phyloP scores from a whole-genome alignment of 306 rosid genomes.

The Geum urbanum region DNA sequence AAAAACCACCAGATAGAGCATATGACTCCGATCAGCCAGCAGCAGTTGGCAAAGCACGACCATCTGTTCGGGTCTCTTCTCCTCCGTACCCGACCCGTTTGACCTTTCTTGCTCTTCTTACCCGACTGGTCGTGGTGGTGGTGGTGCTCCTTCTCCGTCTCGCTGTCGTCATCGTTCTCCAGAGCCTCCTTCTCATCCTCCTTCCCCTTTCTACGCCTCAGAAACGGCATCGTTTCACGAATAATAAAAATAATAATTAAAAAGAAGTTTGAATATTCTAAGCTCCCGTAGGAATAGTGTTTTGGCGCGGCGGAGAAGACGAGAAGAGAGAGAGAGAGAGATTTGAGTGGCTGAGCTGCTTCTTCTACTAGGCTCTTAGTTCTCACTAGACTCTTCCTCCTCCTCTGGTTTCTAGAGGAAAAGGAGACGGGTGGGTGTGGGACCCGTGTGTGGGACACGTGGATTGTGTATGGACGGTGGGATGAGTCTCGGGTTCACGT shows the following conservation, averaged over 20 bases:
- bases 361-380: background rate
- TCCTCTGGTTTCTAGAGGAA: too few relatives aligned
- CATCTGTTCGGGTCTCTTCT: conserved; percentile 16
- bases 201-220: conserved; percentile 51
- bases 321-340: background rate
- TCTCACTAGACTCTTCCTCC: too few relatives aligned
- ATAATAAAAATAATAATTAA: too few relatives aligned
- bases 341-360: background rate
- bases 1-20: conserved; percentile 76
- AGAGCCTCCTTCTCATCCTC: background rate
- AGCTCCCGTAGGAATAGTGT: background rate
- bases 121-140: background rate
- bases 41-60: conserved; percentile 63
- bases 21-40: conserved; percentile 64
- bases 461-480: too few relatives aligned
- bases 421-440: too few relatives aligned
- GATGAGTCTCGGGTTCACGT: too few relatives aligned
- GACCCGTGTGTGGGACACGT: too few relatives aligned
- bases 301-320: too few relatives aligned
- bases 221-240: conserved; percentile 47
- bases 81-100: background rate
- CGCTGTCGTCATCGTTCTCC: conserved; percentile 18
- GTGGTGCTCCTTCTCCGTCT: conserved; percentile 14
- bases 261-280: too few relatives aligned
- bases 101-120: background rate